Evolutionary conservation across 257 asterid genomes (phyloP).

Genomic region (Solanum paucissectum): DNA sequence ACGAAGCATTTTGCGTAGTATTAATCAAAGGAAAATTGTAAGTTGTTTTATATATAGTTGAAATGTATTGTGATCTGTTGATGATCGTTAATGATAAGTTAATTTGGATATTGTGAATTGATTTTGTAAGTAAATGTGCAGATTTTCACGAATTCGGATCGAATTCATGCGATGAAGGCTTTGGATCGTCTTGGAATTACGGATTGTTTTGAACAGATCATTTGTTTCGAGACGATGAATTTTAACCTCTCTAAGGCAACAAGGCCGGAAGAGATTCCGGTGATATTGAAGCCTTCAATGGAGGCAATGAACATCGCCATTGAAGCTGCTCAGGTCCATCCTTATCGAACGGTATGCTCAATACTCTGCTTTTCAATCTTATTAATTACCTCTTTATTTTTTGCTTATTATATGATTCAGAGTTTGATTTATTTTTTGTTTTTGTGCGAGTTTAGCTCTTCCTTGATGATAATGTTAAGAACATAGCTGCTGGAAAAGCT

Average conservation of each 20-base stretch:
- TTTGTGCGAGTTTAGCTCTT: constrained; percentile 43
- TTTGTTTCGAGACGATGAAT: constrained; percentile 87
- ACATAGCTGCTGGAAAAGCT: constrained; percentile 67
- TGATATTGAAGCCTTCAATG: constrained; percentile 65
- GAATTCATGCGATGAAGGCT: constrained; percentile 51
- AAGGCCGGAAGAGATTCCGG: constrained; percentile 53
- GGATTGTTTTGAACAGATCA: constrained; percentile 67
- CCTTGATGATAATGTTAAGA: constrained; percentile 63
- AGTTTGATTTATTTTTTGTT: background rate
- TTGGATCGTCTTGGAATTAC: constrained; percentile 59
- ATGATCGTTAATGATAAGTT: background rate
- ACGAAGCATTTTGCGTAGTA: constrained; percentile 39
- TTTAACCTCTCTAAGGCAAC: constrained; percentile 32
- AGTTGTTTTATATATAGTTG: background rate
- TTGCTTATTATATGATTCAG: background rate
- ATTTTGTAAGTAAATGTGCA: constrained; percentile 7
- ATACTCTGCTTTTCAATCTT: background rate
- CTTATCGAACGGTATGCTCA: constrained; percentile 65
- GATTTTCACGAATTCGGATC: constrained; percentile 83
- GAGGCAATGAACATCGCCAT: constrained; percentile 66
- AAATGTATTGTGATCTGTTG: background rate
- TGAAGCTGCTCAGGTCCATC: constrained; percentile 53
- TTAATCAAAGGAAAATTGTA: constrained; percentile 68
- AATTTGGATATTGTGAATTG: background rate
- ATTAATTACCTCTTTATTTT: background rate